Evolutionary conservation across 2,329 filamentous ascomycete species (phyloP).

Genomic region (Pseudogymnoascus sp.): DNA sequence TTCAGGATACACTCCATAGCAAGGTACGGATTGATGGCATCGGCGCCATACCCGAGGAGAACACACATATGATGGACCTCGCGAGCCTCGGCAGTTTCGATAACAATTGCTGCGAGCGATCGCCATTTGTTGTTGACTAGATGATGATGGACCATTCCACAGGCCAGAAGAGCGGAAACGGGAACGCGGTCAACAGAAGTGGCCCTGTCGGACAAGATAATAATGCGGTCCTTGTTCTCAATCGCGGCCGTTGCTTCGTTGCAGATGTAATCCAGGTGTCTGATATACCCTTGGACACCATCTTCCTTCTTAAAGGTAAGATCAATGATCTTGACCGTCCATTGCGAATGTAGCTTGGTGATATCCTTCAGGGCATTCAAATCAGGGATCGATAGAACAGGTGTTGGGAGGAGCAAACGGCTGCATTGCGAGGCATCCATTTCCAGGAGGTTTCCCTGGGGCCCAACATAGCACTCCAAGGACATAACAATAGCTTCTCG

Average conservation of each 20-base stretch:
- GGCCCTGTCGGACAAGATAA: slow-evolving; percentile 83
- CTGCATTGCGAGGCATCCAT: slow-evolving; percentile 88
- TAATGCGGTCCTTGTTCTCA: slow-evolving; percentile 72
- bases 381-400: slow-evolving; percentile 80
- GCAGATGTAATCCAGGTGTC: slow-evolving; percentile 83
- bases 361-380: slow-evolving; percentile 84
- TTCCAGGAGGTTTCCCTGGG: slow-evolving; percentile 88
- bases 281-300: slow-evolving; percentile 75
- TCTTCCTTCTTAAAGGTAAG: slow-evolving; percentile 85
- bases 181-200: slow-evolving; percentile 75
- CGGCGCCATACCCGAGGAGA: slow-evolving; percentile 88
- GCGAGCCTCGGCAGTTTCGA: slow-evolving; percentile 91
- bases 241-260: slow-evolving; percentile 77
- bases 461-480: slow-evolving; percentile 89
- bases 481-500: slow-evolving; percentile 98
- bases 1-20: slow-evolving; percentile 95
- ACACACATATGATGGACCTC: slow-evolving; percentile 99
- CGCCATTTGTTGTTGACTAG: slow-evolving; percentile 94
- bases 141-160: slow-evolving; percentile 91
- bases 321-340: slow-evolving; percentile 86
- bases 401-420: slow-evolving; percentile 77
- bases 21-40: slow-evolving; percentile 90
- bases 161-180: slow-evolving; percentile 79
- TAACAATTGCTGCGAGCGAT: slow-evolving; percentile 75
- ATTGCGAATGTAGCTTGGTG: slow-evolving; percentile 61